Base-by-base conservation (phyloP, 106 monocot genomes). In the Dendrobium catenatum region DNA sequence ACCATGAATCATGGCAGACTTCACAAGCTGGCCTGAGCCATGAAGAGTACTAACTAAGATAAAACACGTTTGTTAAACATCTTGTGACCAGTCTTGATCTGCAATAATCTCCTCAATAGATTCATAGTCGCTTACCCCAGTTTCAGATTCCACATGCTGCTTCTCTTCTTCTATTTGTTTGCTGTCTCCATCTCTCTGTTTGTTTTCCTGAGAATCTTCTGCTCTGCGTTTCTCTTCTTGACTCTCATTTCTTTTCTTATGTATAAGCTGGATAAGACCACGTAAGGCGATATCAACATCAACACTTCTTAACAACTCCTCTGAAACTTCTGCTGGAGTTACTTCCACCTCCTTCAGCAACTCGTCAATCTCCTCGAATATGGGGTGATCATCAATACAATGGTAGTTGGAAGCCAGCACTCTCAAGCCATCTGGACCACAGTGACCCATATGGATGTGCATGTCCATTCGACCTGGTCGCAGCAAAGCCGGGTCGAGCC, bases 391-490 rank as follows among this genome's bases (percentile, higher is more conserved):
- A 70, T 78, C 55, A 22, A 85, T 41, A 8, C 6, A 19, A 78
- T 81, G 82, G 55, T 86, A 86, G 9, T 83, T 86, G 8, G 68
- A 75, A 56, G 76, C 82, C 83, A 86, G 37, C 46, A 61, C 17
- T 24, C 80, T 73, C 41, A 86, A 80, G 5, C 75, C 55, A 2
- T 55, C 24, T 10, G 54, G 26, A 9, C 79, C 55, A 33, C 83
- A 83, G 43, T 80, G 80, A 8, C 76, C 41, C 80, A 86, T 80
- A 31, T 86, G 72, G 47, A 86, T 78, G 58, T 86, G 83, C 77
- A 83, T 59, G 18, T 86, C 86, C 86, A 86, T 83, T 68, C 86
- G 9, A 2, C 86, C 83, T 1, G 86, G 83, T 27, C 83, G 48
- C 16, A 85, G 46, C 78, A 85, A 55, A 0, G 85, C 81, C 15